Base-by-base conservation (phyloP, 169 alveolate species). In the Plasmodium gonderi region DNA sequence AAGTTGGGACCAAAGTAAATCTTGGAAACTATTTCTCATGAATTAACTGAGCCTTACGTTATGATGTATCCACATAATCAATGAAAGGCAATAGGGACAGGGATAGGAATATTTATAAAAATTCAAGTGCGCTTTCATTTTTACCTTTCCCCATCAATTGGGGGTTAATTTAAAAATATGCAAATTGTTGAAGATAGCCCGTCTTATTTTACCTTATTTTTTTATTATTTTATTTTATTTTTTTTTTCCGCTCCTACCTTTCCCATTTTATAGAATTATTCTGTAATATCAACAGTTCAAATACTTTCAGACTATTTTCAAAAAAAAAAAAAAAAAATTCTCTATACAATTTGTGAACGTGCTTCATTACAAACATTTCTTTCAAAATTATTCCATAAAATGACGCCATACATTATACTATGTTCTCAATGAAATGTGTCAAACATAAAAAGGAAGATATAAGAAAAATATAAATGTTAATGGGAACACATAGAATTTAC, bases 401-500 rank as follows among this genome's bases (percentile, higher is more conserved):
- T n/a, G n/a, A n/a, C n/a, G n/a, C n/a, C n/a, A n/a, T n/a, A n/a
- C n/a, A n/a, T n/a, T n/a, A n/a, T n/a, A n/a, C n/a, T n/a, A n/a
- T n/a, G n/a, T n/a, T n/a, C n/a, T n/a, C n/a, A n/a, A n/a, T n/a
- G n/a, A n/a, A n/a, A n/a, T n/a, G n/a, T n/a, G n/a, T 77, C 79
- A 75, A 79, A 54, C n/a, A 14, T 38, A 20, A 14, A 40, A 72
- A 26, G 23, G 60, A 23, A 79, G 17, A 78, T n/a, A 33, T 3
- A 3, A 69, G 20, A 69, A 31, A 29, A 76, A 20, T 76, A 33
- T 40, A 44, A 12, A 38, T 14, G 11, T 29, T 40, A 38, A 14
- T 14, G 45, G 51, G 60, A 38, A 44, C 60, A 49, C 72, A 9
- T 78, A 78, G 74, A 78, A 78, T 78, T 78, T 78, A 78, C 76